Evolutionary conservation across 1,284 basidiomycete species (phyloP).

Genomic region (Ganoderma multipileum): DNA sequence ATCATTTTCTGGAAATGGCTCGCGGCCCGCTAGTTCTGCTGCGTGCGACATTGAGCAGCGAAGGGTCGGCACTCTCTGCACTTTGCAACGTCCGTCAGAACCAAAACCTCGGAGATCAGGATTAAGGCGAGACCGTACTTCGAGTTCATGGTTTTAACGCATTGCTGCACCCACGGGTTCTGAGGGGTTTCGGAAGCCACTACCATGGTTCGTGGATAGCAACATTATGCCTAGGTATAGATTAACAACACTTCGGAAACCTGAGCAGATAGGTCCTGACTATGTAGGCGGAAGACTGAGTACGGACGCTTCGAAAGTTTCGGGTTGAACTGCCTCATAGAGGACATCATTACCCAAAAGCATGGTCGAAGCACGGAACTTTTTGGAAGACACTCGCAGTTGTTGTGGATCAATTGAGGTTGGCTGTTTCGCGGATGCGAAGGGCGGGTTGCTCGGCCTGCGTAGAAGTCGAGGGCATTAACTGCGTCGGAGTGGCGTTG

Average conservation of each 20-base stretch:
- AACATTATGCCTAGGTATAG: background rate
- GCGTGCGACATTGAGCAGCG: background rate
- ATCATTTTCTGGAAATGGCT: background rate
- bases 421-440: background rate
- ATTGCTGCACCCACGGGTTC: background rate
- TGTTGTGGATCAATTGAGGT: background rate
- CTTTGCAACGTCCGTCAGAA: background rate
- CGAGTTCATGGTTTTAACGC: background rate
- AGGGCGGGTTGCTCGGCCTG: background rate
- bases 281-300: background rate
- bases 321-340: background rate
- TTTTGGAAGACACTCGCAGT: background rate
- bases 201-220: background rate
- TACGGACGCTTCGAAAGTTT: background rate
- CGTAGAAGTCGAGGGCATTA: background rate
- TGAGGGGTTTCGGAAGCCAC: background rate
- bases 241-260: background rate
- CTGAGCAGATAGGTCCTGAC: background rate
- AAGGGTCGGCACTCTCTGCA: background rate
- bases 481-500: background rate
- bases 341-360: background rate
- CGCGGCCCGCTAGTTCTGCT: background rate
- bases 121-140: background rate
- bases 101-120: background rate
- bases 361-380: background rate